Conservation (phyloP, 495 filamentous ascomycete genomes). For the Aspergillus hancockii region DNA sequence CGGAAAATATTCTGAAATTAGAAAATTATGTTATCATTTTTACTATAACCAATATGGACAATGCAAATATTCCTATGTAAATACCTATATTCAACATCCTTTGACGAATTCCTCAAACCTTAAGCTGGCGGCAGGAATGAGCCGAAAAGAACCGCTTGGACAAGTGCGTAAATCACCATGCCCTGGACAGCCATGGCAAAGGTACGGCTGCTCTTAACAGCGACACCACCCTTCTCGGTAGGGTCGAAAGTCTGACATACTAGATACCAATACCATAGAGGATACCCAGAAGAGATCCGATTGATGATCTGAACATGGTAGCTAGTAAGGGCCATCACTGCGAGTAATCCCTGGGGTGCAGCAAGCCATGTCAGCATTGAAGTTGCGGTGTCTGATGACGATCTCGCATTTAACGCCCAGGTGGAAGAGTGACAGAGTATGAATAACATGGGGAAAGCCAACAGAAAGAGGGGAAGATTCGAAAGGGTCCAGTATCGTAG, state of each 20-base stretch:
- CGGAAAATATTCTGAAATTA: no score
- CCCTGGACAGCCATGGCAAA: slow-evolving; percentile 52
- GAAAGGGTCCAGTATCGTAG: slow-evolving; percentile 86
- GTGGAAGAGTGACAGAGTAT: slow-evolving; percentile 63
- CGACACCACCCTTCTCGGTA: slow-evolving; percentile 10
- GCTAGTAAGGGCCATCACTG: slow-evolving; percentile 66
- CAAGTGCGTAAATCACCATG: slow-evolving; percentile 77
- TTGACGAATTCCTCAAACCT: not conserved
- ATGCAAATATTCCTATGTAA: no score
- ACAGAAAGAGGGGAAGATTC: slow-evolving; percentile 84
- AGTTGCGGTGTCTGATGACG: slow-evolving; percentile 34
- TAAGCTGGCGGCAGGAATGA: slow-evolving; percentile 93
- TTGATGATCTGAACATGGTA: slow-evolving; percentile 96
- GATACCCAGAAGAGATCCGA: slow-evolving; percentile 83
- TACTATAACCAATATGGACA: no score
- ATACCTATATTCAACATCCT: not conserved
- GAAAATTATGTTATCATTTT: no score
- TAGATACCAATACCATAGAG: slow-evolving; percentile 86
- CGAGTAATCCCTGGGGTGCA: slow-evolving; percentile 70
- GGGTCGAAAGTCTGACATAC: slow-evolving; percentile 41
- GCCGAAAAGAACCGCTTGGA: slow-evolving; percentile 83
- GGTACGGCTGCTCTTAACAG: slow-evolving; percentile 21
- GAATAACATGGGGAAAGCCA: slow-evolving; percentile 77
- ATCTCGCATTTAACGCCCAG: slow-evolving; percentile 42
- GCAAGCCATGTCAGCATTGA: slow-evolving; percentile 59